Evolutionary conservation across 2,329 filamentous ascomycete genomes (phyloP), one percentile per base, ranked within the genome.

Genomic region (Colletotrichum sp.): DNA sequence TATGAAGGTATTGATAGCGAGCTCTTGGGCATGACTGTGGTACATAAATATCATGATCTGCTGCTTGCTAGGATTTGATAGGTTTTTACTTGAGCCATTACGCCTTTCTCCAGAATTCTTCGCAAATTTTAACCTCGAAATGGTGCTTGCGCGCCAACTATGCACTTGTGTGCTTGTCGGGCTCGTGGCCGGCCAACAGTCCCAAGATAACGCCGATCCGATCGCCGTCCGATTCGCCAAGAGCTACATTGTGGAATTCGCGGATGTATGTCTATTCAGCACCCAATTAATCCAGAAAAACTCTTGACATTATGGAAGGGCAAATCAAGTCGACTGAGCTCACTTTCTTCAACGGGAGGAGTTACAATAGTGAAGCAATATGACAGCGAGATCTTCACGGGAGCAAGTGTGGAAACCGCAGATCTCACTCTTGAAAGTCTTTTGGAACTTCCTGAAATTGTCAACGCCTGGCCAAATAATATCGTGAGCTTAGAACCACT

Each of bases 401-500:
- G 84, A 4, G 78, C 84, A 34, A 80, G 81, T 18, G 63, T 86
- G n/a, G 81, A 85, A 70, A 81, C 81, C 3, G 78, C 81, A 21
- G 76, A 77, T 5, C 80, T 84, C 32, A 84, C 83, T 68, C 72
- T 80, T 36, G 84, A 86, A 57, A 81, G 79, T 7, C 77, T 86
- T 5, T 79, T 78, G 13, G 71, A 78, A 12, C 77, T 86, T 70
- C 79, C 82, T 7, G 84, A 84, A 6, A 82, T 86, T 18, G 67
- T 82, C 59, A 85, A 84, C 34, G 84, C 85, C 24, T 86, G 84
- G 84, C 81, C 70, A 14, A 78, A 77, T 39, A 55, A 39, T 16
- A 43, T 34, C 12, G 55, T 75, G 6, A 39, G 68, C 24, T 71
- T 75, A 18, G 61, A 71, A 16, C 71, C 77, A 16, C 55, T 60